Evolutionary conservation across 129 eudicot genomes (phyloP).

Genomic region (Sambucus nigra): DNA sequence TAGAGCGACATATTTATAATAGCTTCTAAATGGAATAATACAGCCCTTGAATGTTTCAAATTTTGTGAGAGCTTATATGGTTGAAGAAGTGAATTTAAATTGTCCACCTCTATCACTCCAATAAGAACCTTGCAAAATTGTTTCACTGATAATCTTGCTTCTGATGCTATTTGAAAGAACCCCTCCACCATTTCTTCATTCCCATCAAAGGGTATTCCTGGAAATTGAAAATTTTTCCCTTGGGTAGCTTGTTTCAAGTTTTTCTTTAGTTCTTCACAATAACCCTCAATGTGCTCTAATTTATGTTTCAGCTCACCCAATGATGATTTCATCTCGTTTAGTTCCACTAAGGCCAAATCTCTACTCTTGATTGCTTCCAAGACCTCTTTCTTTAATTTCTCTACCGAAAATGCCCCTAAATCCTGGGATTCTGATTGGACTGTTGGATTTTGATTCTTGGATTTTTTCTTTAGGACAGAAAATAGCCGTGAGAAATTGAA

Average conservation of each 20-base stretch:
- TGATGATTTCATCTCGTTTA: conserved; percentile 67
- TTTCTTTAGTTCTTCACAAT: conserved; percentile 78
- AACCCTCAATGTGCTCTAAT: conserved; percentile 58
- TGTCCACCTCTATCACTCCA: conserved; percentile 52
- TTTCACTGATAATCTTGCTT: conserved; percentile 78
- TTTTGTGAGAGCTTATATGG: conserved; percentile 58
- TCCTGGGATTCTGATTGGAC: conserved; percentile 36
- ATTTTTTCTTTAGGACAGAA: conserved; percentile 62
- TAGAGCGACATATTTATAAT: conserved; percentile 68
- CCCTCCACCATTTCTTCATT: conserved; percentile 91
- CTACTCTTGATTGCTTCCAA: conserved; percentile 61
- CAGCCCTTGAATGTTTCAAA: conserved; percentile 57
- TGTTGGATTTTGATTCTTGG: conserved; percentile 42
- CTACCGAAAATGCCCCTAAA: conserved; percentile 39
- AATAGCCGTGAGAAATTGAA: conserved; percentile 69
- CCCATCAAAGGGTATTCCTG: conserved; percentile 15
- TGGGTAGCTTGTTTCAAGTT: conserved; percentile 59
- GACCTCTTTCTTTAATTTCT: conserved; percentile 61
- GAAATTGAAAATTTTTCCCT: conserved; percentile 22
- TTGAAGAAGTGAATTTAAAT: conserved; percentile 50
- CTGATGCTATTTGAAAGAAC: conserved; percentile 81
- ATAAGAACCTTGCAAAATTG: conserved; percentile 70
- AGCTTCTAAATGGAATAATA: conserved; percentile 70
- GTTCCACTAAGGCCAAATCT: conserved; percentile 61
- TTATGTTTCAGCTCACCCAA: conserved; percentile 54